Base-by-base conservation (phyloP, 768 basidiomycete species). In the Amanita fuliginea region DNA sequence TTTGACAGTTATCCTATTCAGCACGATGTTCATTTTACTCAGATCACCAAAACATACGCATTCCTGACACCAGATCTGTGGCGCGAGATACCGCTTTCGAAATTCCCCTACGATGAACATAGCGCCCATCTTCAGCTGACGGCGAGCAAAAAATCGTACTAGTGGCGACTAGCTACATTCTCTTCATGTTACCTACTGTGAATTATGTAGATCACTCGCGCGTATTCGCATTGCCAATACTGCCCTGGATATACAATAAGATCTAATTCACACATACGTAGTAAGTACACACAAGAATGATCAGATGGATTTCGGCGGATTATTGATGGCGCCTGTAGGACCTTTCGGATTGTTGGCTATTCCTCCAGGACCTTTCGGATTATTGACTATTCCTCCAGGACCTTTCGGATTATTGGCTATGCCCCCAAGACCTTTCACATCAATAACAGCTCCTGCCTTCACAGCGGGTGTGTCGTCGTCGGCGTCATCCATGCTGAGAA, bases 11-110 rank as follows among this genome's bases (percentile, higher is more conserved):
- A 9, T 33, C 34, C 18, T 47, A 10, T 3, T 51, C 8, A 45
- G 28, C 26, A 32, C 16, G 13, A 10, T 26, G 40, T 37, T 50
- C 24, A 55, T 42, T 42, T 35, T 42, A 13, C 36, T 18, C 41
- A 86, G 94, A 91, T 99, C 69, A 91, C 96, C 58, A 92, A 93
- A 81, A 96, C 94, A 52, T 99, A 99, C 67, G 69, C 91, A 41
- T 96, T 97, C 90, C 83, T 98, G 55, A 96, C 95, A 36, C 96
- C 96, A 51, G 94, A 97, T 67, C 78, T 98, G 60, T 98, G 95
- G 95, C 82, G 84, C 63, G 88, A 95, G 65, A 95, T 95, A 65
- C 82, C 91, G 35, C 72, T 87, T 24, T 87, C 86, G 54, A 88
- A 86, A 69, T 75, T 86, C 59, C 91, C 91, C 7, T 96, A 87